Percentiles rank a stretch among this genome's conserved stretches.
These are phyloP conservation scores for Begonia fuchsioides DNA, from an alignment of 306 rosid genomes.

Conservation along the genomic window DNA sequence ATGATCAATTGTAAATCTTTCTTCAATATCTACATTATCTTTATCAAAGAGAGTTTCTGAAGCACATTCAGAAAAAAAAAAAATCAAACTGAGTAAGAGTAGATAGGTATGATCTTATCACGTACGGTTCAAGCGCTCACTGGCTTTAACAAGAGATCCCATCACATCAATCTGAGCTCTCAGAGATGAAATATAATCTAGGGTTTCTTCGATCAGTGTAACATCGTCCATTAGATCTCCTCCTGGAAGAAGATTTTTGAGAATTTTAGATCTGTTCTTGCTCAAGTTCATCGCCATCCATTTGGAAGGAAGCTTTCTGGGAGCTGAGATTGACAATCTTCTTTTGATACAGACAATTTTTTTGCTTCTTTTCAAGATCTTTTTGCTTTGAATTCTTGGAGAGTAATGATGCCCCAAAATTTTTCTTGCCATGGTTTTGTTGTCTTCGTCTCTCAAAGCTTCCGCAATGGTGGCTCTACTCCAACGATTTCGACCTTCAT, in stretches of 20 bases:
- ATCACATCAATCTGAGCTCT: conserved; percentile 75
- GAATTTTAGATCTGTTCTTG: conserved; percentile 33
- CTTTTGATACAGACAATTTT: conserved; percentile 5
- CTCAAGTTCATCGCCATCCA: conserved; percentile 31
- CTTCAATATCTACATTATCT: too few species aligned
- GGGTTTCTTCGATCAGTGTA: conserved; percentile 65
- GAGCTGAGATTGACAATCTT: conserved; percentile 5
- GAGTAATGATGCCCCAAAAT: conserved; percentile 11
- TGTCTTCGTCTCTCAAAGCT: conserved; percentile 12
- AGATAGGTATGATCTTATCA: background rate
- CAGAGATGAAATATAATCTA: conserved; percentile 55
- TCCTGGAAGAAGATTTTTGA: conserved; percentile 62
- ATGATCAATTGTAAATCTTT: too few species aligned
- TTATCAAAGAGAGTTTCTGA: too few species aligned
- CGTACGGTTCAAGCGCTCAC: conserved; percentile 17
- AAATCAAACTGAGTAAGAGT: background rate
- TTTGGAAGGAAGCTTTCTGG: conserved; percentile 12
- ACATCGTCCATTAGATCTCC: conserved; percentile 53
- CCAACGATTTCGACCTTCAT: conserved; percentile 40
- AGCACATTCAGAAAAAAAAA: background rate
- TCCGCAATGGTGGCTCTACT: conserved; percentile 44
- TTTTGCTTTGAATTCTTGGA: conserved; percentile 16
- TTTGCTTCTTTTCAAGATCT: conserved; percentile 30
- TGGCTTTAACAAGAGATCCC: conserved; percentile 40
- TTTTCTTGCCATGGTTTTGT: conserved; percentile 4